Evolutionary conservation across 2,329 filamentous ascomycete species (phyloP), one percentile per base, ranked within the genome.

Genomic region (Fusarium sp.): DNA sequence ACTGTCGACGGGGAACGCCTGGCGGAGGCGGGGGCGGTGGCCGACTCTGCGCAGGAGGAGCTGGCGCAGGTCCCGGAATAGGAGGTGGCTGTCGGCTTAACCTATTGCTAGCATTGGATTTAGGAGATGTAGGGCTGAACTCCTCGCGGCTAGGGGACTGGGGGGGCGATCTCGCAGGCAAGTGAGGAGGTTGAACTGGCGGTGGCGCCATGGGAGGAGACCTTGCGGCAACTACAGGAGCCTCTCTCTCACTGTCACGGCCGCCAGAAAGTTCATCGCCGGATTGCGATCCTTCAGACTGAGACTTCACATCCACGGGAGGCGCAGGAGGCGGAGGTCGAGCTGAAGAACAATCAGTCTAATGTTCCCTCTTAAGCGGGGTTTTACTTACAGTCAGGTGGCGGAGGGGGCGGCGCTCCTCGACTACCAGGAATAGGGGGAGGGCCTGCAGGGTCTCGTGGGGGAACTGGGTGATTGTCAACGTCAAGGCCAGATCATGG

Each of bases 261-360:
- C 84, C 75, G 74, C 79, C 78, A 11, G 91, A 93, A 72, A 94
- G 81, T 77, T 97, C 95, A 76, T 97, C 94, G 72, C 96, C 94
- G 41, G 94, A 96, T 76, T 91, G 92, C 3, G 93, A 96, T 29
- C 93, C 94, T 63, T 91, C 86, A 58, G 89, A 93, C 43, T 89
- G 89, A 39, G 92, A 92, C 46, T 85, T 83, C 17, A 87, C 75
- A 41, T 82, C 81, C 35, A 84, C 80, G 37, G 86, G 80, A 49
- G 86, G 83, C 39, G 82, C 82, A 33, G 82, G 82, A 47, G 87
- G 87, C 3, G 84, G 82, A 43, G 90, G 88, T 47, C 90, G 91
- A 72, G 87, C 91, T 93, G 72, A 6, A 20, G 14, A 20, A 9
- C 14, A 11, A 48, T 74, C 6, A 72, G 53, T 49, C 55, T 74